Evolutionary conservation across 169 alveolate species (phyloP), one percentile per base, ranked within the genome.

Genomic region (Cryptosporidium parvum): DNA sequence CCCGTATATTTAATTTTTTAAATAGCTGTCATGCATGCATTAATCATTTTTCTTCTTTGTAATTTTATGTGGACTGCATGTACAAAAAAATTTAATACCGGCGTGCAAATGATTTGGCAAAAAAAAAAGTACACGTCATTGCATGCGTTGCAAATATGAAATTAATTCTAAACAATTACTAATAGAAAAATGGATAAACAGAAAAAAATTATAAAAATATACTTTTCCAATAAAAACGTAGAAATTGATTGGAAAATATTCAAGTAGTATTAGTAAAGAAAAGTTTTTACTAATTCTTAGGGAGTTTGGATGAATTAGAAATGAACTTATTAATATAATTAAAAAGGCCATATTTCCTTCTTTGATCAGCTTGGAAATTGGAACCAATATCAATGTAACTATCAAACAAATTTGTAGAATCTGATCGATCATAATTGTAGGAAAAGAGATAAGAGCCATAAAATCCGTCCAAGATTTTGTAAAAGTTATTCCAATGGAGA

Each of bases 401-500:
- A 39, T 73, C 86, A 59, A 73, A 73, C 18, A 73, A n/a, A 56
- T 73, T 73, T 23, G 18, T 51, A 16, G 86, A 73, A 33, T 59
- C 68, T 2, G 86, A 73, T n/a, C 89, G 65, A 16, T 80, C 75
- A 65, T 29, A 80, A 59, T 61, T 16, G 45, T 80, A 80, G 16
- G 75, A 23, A 45, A 44, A 80, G 7, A 80, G 89, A 70, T 59
- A 80, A 14, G 89, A 51, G 6, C 89, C 89, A 65, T 80, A 80
- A n/a, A 62, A 80, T 16, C 39, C 44, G 62, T 67, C 89, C 35
- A 21, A n/a, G 18, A 80, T 80, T 39, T 65, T 80, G 53, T 80
- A 80, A 80, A 80, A 80, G 67, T 80, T 59, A 31, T 62, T 44
- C 89, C 89, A 80, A 29, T 80, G 75, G 18, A 80, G 62, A 61